Evolutionary conservation across 495 filamentous ascomycete species (phyloP), one percentile per base, ranked within the genome.

Genomic region (Glutinoglossum americanum): DNA sequence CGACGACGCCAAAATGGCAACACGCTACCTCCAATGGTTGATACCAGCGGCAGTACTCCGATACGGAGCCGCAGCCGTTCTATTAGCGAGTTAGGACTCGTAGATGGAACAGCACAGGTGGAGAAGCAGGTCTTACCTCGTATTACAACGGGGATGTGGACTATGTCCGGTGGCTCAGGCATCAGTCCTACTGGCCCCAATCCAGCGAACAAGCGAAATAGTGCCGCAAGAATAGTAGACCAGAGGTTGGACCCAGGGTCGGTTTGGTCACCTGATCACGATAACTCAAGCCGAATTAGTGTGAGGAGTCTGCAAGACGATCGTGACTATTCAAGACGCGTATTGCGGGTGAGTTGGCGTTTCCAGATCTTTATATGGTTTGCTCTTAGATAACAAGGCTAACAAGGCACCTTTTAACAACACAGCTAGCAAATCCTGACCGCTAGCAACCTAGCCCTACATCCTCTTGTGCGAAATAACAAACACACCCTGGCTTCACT

Each of bases 311-410:
- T 79, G 33, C 72, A 73, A 54, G 76, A 79, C 55, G 73, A 78
- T 51, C 73, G 74, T 62, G 76, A 79, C 61, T 79, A 79, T 64
- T 77, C 76, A 35, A 70, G 76, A 44, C 76, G 74, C 48, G 76
- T 79, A 55, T 66, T 79, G 60, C 70, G 74, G 11, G 76, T 78
- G 62, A 68, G 75, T 71, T 49, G 1, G 9, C 15, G 15, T 39
- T 21, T 21, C 33, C 32, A 3, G 2, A 60, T 21, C 6, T 60
- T 3, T 47, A 49, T 49, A 23, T 25, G 47, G 9, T 27, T 49
- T 9, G 19, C 49, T 53, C n/a, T 45, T 23, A 10, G n/a, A 45
- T 45, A 21, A 30, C 4, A 21, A 53, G 13, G 49, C 49, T 32
- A 13, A 53, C 5, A 15, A 53, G 15, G 17, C 1, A 15, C 13